Conservation (phyloP, 192 early-diverging fungal species). For the Rhizophagus prolifer region DNA sequence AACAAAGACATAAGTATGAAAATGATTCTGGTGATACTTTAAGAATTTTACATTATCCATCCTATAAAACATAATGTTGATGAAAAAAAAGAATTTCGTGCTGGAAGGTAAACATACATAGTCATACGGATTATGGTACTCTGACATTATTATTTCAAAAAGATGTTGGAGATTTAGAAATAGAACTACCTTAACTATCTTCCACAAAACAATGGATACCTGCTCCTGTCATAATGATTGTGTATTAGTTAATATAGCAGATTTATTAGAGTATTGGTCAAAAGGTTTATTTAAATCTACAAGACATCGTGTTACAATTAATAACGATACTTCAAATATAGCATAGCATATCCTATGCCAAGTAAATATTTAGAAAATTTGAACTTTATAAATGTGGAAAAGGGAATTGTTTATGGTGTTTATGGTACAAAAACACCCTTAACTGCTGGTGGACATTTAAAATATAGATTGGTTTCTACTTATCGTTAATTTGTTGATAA, state of each 20-base stretch:
- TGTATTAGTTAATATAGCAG: slow-evolving; percentile 62
- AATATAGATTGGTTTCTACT: neutral
- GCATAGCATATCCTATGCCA: slow-evolving; percentile 58
- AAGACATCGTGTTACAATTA: slow-evolving; percentile 58
- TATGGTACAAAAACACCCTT: neutral
- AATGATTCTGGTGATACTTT: slow-evolving; percentile 45
- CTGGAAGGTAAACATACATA: slow-evolving; percentile 49
- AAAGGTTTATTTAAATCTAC: slow-evolving; percentile 59
- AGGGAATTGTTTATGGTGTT: neutral
- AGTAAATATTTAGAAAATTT: slow-evolving; percentile 1
- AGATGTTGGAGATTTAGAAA: slow-evolving; percentile 58
- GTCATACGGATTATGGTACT: slow-evolving; percentile 70
- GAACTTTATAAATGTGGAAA: neutral
- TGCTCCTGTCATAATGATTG: slow-evolving; percentile 56
- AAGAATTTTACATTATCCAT: slow-evolving; percentile 66
- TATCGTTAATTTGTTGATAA: neutral
- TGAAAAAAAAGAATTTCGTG: slow-evolving; percentile 47
- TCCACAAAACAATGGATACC: slow-evolving; percentile 53
- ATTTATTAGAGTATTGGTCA: slow-evolving; percentile 67
- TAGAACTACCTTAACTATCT: slow-evolving; percentile 47
- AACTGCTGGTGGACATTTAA: neutral
- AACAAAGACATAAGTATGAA: slow-evolving; percentile 50
- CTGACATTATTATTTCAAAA: slow-evolving; percentile 69
- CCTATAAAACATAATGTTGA: slow-evolving; percentile 38
- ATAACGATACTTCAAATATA: slow-evolving; percentile 55